A percentile compares a stretch with the other conserved stretches of the same genome.
These are phyloP conservation scores for sweet orange (Citrus sinensis) DNA, from an alignment of 345 rosid species.

Conservation along the genomic window DNA sequence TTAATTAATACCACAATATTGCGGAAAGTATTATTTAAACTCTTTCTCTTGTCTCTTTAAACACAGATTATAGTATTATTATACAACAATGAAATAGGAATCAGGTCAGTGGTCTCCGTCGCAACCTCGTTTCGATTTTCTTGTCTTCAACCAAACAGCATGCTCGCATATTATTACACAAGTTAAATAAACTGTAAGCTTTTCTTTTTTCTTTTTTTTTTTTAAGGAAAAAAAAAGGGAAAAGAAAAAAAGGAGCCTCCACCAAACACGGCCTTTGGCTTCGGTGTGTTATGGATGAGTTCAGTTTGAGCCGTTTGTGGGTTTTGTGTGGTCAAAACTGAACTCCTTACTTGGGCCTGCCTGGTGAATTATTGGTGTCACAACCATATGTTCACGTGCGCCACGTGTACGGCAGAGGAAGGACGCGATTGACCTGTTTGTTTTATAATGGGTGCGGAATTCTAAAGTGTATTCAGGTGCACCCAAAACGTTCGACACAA, in stretches of 20 bases:
- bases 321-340: constrained; percentile 11
- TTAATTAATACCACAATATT: no score
- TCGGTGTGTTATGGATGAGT: not conserved
- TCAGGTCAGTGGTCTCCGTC: constrained; percentile 1
- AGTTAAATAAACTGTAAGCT: not conserved
- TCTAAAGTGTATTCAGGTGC: not conserved
- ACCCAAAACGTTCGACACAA: not conserved
- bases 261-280: not conserved
- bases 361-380: constrained; percentile 20
- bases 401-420: constrained; percentile 27
- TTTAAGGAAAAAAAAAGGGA: not conserved
- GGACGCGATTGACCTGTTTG: not conserved
- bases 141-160: constrained; percentile 25
- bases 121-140: constrained; percentile 16
- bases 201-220: no score
- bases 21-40: no score
- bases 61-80: not conserved
- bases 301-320: not conserved
- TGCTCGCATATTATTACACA: not conserved
- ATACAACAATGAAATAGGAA: not conserved
- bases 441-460: not conserved
- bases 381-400: constrained; percentile 26
- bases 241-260: not conserved
- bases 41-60: not conserved
- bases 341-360: constrained; percentile 15